A percentile compares a stretch with the other conserved stretches of the same genome.
Evolutionary conservation across 169 alveolate species (phyloP).

Genomic region (Plasmodium falciparum): DNA sequence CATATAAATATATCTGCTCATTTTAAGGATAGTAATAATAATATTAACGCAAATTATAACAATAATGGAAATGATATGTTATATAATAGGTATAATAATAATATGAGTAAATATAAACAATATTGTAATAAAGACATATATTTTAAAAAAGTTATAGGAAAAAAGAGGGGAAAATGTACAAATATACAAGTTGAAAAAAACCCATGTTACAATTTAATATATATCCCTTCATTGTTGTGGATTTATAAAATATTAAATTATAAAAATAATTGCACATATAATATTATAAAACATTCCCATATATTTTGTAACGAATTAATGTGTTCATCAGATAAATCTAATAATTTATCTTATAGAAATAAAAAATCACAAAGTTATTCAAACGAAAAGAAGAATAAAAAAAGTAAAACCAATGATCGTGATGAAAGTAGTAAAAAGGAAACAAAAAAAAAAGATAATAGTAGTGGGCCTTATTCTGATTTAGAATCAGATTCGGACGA

Average conservation of each 20-base stretch:
- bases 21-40: no score
- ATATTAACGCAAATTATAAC: no score
- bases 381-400: constrained; percentile 22
- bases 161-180: constrained; percentile 1
- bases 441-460: constrained; percentile 10
- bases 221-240: neutral
- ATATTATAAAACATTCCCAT: neutral
- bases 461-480: constrained; percentile 7
- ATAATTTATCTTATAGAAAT: constrained; percentile 8
- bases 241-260: neutral
- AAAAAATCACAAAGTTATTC: constrained; percentile 8
- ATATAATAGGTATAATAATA: no score
- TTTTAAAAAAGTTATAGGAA: neutral
- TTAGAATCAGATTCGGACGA: constrained; percentile 48
- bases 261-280: neutral
- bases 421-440: constrained; percentile 17
- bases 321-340: constrained; percentile 10
- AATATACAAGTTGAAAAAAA: neutral
- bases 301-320: neutral
- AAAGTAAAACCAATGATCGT: constrained; percentile 21
- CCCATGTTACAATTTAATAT: neutral
- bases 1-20: no score
- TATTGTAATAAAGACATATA: no score
- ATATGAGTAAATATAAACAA: no score
- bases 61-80: no score